Evolutionary conservation across 169 alveolate species (phyloP), one percentile per base, ranked within the genome.

Genomic region (Plasmodium relictum): DNA sequence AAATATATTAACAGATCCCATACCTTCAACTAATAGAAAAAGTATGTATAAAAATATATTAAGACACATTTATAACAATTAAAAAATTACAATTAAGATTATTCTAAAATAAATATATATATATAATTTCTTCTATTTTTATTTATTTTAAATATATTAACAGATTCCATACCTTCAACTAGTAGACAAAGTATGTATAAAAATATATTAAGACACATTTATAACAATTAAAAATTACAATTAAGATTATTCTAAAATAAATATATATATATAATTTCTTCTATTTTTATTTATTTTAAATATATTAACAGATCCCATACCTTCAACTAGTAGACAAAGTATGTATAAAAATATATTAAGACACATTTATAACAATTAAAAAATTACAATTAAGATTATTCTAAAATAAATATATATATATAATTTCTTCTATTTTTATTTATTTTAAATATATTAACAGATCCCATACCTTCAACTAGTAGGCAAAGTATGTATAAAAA

Each of bases 301-400:
- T 3, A 10, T 54, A 54, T 7, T 10, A 9, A 4, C 14, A 4
- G 70, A 59, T 3, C 42, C 70, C 22, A 14, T 6, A 59, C 42
- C 70, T 59, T 59, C 70, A 6, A 59, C 70, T 3, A 59, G 70
- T n/a, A 59, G 42, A 59, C 44, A n/a, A 20, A 22, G 70, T 59
- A 59, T n/a, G n/a, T n/a, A n/a, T n/a, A n/a, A n/a, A n/a, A n/a
- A n/a, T n/a, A n/a, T n/a, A n/a, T n/a, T n/a, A n/a, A n/a, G n/a
- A n/a, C n/a, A n/a, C n/a, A n/a, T n/a, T n/a, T n/a, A n/a, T n/a
- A n/a, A n/a, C n/a, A n/a, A n/a, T n/a, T n/a, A n/a, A n/a, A n/a
- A n/a, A n/a, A n/a, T n/a, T n/a, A n/a, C n/a, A n/a, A n/a, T n/a
- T n/a, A n/a, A n/a, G n/a, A n/a, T n/a, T n/a, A n/a, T n/a, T n/a